Evolutionary conservation across 2,329 filamentous ascomycete species (phyloP).

Genomic region (Pestalotiopsis fici): DNA sequence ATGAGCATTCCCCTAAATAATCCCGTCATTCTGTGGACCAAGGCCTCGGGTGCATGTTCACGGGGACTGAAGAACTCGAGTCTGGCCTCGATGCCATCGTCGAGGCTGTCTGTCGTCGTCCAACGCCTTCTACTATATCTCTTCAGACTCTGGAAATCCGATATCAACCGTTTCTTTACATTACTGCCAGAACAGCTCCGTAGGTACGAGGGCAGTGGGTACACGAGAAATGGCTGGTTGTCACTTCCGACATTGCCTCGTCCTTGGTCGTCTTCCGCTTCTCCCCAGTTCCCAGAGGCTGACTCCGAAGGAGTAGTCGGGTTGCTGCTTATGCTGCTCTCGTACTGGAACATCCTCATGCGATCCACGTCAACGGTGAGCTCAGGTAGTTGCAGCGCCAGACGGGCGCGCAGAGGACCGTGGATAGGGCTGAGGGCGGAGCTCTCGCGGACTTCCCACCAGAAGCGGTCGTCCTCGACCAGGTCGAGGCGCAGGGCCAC

Average conservation of each 20-base stretch:
- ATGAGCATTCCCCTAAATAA: conserved; percentile 5
- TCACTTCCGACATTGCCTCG: neutral
- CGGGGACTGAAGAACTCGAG: conserved; percentile 10
- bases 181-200: neutral
- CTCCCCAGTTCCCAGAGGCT: neutral
- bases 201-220: neutral
- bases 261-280: neutral
- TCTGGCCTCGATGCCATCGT: conserved; percentile 3
- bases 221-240: conserved; percentile 10
- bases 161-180: neutral
- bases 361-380: conserved; percentile 14
- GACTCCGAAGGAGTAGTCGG: neutral
- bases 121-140: conserved; percentile 10
- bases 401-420: conserved; percentile 17
- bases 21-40: neutral
- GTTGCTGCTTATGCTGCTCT: too few relatives aligned
- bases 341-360: conserved; percentile 17
- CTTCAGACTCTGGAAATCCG: conserved; percentile 4
- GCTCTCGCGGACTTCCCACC: conserved; percentile 24
- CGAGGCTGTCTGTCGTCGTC: neutral
- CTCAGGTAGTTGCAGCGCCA: conserved; percentile 20
- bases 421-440: conserved; percentile 20
- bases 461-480: conserved; percentile 13
- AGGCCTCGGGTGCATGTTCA: neutral
- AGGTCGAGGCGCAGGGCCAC: conserved; percentile 20